phyloP scores from a whole-genome alignment of 1,284 basidiomycete genomes.

The Laetiporus sulphureus region DNA sequence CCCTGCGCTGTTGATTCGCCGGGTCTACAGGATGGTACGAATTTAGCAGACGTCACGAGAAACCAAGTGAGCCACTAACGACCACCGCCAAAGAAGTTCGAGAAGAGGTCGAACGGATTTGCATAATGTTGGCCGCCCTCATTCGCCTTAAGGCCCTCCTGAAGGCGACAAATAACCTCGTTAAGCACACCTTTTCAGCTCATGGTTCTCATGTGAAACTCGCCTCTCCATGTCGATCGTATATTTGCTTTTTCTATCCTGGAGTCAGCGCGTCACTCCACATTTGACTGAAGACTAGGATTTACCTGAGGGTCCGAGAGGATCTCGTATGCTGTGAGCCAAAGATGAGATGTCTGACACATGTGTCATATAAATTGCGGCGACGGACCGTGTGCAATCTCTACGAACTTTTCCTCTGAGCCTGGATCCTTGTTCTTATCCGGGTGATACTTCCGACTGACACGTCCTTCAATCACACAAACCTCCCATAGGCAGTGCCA shows the following conservation, averaged over 20 bases:
- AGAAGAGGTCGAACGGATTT: slow-evolving; percentile 95
- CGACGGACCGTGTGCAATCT: slow-evolving; percentile 76
- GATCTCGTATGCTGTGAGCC: slow-evolving; percentile 78
- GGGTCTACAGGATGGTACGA: slow-evolving; percentile 23
- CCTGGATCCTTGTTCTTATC: slow-evolving; percentile 88
- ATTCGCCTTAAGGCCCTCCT: slow-evolving; percentile 86
- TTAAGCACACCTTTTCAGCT: no score
- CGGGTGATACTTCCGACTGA: slow-evolving; percentile 53
- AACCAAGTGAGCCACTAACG: slow-evolving; percentile 42
- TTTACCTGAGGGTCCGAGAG: slow-evolving; percentile 75
- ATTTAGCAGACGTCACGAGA: no score
- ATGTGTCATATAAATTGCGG: not conserved
- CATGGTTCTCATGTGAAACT: no score
- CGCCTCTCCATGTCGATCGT: slow-evolving; percentile 88
- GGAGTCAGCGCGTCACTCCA: not conserved
- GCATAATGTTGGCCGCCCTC: slow-evolving; percentile 65
- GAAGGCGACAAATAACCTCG: not conserved
- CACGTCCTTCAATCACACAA: not conserved
- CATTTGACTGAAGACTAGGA: slow-evolving; percentile 2
- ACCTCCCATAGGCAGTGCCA: not conserved
- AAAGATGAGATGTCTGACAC: not conserved
- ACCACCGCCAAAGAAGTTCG: slow-evolving; percentile 83
- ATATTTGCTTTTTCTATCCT: slow-evolving; percentile 79
- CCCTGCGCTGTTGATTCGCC: slow-evolving; percentile 68
- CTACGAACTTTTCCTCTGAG: slow-evolving; percentile 82